Conservation (phyloP, 2,329 filamentous ascomycete species). For the Colletotrichum paranaense region DNA sequence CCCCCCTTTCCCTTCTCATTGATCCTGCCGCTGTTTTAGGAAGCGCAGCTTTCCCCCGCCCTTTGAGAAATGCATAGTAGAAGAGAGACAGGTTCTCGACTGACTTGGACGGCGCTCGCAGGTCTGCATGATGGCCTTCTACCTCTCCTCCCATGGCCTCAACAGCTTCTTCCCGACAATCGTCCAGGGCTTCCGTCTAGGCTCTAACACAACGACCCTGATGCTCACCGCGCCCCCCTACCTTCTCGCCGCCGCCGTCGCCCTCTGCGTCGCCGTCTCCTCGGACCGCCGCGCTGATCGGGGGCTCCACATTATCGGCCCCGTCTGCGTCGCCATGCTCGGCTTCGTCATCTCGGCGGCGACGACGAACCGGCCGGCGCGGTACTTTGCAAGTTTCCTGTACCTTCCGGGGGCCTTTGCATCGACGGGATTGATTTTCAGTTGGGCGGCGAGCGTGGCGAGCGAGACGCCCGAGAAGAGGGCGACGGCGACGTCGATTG, state of each 20-base stretch:
- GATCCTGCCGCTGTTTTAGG: no score
- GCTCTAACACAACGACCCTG: constrained; percentile 44
- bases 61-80: not conserved
- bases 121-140: constrained; percentile 37
- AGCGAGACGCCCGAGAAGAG: constrained; percentile 51
- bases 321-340: constrained; percentile 55
- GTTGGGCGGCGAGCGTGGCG: constrained; percentile 48
- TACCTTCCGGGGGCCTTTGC: constrained; percentile 41
- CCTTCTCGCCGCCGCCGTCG: constrained; percentile 35
- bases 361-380: constrained; percentile 62
- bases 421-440: constrained; percentile 47
- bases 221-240: constrained; percentile 45
- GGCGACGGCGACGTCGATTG: constrained; percentile 47
- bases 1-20: not conserved
- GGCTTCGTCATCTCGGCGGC: constrained; percentile 70
- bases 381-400: constrained; percentile 54
- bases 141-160: constrained; percentile 40
- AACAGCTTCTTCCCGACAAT: constrained; percentile 42
- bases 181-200: constrained; percentile 46
- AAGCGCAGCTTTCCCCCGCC: not conserved
- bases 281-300: constrained; percentile 38
- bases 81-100: not conserved
- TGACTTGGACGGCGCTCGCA: not conserved
- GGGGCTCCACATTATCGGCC: constrained; percentile 37
- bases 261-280: constrained; percentile 36